Evolutionary conservation across 2,329 filamentous ascomycete species (phyloP).

Genomic region (Dendryphion nanum): DNA sequence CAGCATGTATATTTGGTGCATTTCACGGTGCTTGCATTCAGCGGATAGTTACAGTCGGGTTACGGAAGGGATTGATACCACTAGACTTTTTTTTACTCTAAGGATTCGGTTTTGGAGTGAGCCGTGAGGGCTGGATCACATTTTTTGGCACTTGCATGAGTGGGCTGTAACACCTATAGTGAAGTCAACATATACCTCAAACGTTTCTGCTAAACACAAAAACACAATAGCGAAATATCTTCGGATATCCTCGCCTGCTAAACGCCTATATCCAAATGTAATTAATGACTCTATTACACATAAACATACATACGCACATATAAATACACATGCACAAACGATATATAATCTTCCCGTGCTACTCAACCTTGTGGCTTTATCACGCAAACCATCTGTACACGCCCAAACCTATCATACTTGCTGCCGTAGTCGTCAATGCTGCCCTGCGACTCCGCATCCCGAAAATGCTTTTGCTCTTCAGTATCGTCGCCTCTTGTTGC

Average conservation of each 20-base stretch:
- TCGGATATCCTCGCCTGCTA: too few species aligned
- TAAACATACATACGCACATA: too few species aligned
- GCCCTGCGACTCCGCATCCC: slow-evolving; percentile 41
- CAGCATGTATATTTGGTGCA: slow-evolving; percentile 1
- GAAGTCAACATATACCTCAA: too few species aligned
- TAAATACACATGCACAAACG: background rate
- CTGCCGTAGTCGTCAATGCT: slow-evolving; percentile 42
- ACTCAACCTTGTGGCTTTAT: background rate
- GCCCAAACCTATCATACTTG: slow-evolving; percentile 44
- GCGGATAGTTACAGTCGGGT: too few species aligned
- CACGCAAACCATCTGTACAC: slow-evolving; percentile 43
- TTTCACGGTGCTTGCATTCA: background rate
- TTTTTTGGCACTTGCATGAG: too few species aligned
- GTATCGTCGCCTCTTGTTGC: slow-evolving; percentile 40
- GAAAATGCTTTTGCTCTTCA: slow-evolving; percentile 41
- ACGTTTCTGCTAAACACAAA: too few species aligned
- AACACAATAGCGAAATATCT: too few species aligned
- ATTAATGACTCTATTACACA: too few species aligned
- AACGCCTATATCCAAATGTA: too few species aligned
- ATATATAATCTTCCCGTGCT: background rate
- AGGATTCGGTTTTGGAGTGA: too few species aligned
- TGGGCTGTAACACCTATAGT: too few species aligned
- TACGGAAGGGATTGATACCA: background rate
- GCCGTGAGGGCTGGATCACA: too few species aligned
- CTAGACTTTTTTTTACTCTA: background rate